Conservation (phyloP, 108 stramenopile species). For the Nannochloropsis gaditana region DNA sequence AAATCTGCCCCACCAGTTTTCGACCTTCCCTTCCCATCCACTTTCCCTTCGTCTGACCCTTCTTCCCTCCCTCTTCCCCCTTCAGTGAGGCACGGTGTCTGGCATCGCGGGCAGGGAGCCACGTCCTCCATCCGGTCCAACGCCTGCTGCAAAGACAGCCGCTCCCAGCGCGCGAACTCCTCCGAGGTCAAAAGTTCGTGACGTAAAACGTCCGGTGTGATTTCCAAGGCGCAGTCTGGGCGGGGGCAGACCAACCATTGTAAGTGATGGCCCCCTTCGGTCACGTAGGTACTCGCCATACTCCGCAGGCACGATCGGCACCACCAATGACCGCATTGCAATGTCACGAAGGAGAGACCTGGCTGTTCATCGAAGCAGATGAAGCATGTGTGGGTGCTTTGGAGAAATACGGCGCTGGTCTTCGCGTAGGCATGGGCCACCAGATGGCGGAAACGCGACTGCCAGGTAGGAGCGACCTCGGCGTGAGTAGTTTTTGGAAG, state of each 20-base stretch:
- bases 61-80: background rate
- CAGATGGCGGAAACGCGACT: background rate
- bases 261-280: background rate
- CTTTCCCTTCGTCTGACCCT: background rate
- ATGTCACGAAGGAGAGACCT: background rate
- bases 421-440: background rate
- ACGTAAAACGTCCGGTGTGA: background rate
- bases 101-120: background rate
- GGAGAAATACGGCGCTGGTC: constrained; percentile 2
- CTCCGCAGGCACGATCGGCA: background rate
- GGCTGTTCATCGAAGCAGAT: background rate
- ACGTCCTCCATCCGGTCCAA: constrained; percentile 6
- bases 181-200: background rate
- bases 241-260: constrained; percentile 8
- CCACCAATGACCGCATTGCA: constrained; percentile 17
- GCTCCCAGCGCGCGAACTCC: background rate
- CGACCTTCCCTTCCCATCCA: background rate
- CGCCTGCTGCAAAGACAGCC: background rate
- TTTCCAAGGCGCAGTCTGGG: background rate
- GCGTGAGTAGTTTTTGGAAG: too few species aligned
- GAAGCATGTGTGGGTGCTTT: background rate
- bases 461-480: background rate
- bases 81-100: background rate
- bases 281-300: background rate
- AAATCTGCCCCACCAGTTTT: background rate